These are phyloP conservation scores for Collybia mongolica DNA, from an alignment of 768 basidiomycete species.

Conservation along the genomic window DNA sequence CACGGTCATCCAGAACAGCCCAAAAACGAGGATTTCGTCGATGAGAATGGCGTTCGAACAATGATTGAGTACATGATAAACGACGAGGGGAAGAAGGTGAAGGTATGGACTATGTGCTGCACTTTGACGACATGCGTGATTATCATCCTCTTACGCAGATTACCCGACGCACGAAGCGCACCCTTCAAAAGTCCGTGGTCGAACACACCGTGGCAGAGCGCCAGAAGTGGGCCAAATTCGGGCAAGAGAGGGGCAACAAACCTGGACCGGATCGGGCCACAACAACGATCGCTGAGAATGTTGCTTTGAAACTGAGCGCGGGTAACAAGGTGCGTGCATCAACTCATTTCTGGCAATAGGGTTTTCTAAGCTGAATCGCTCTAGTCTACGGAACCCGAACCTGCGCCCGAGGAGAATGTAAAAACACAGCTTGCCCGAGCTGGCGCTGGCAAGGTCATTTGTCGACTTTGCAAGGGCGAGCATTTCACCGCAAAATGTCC, in stretches of 20 bases:
- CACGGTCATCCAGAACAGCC: constrained; percentile 34
- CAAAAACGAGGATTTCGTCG: constrained; percentile 69
- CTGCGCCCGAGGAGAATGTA: constrained; percentile 58
- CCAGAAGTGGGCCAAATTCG: constrained; percentile 93
- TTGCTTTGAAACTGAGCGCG: constrained; percentile 45
- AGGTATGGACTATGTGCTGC: constrained; percentile 44
- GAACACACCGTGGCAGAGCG: constrained; percentile 93
- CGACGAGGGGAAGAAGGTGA: constrained; percentile 94
- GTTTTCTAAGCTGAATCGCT: background rate
- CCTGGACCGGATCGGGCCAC: constrained; percentile 92
- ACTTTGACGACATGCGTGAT: background rate
- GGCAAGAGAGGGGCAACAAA: constrained; percentile 83
- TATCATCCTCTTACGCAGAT: constrained; percentile 44
- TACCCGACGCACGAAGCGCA: constrained; percentile 82
- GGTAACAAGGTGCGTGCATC: constrained; percentile 54
- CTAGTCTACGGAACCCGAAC: constrained; percentile 66
- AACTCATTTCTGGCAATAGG: background rate
- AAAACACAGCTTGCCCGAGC: constrained; percentile 68
- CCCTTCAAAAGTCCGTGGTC: constrained; percentile 88
- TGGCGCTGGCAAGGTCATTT: constrained; percentile 86
- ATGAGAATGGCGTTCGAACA: constrained; percentile 87
- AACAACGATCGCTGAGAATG: constrained; percentile 78
- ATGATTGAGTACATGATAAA: constrained; percentile 81
- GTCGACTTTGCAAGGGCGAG: constrained; percentile 93
- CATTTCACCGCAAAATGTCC: constrained; percentile 99